Conservation (phyloP, 108 stramenopile species). For the Nitzschia sp. region DNA sequence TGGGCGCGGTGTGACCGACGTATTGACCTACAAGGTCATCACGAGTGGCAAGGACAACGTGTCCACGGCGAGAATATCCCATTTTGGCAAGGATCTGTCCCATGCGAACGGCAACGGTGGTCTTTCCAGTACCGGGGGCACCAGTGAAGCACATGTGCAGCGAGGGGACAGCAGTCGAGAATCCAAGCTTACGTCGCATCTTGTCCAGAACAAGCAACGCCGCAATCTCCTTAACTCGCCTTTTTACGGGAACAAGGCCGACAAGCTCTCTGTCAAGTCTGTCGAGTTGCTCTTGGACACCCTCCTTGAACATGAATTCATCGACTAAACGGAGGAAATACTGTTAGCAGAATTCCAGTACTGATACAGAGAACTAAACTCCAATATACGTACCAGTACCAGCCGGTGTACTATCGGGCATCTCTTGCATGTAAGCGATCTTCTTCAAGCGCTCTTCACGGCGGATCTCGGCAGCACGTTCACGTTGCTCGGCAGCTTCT, state of each 20-base stretch:
- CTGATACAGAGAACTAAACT: no score
- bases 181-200: constrained; percentile 97
- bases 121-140: constrained; percentile 98
- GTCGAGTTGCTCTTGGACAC: constrained; percentile 94
- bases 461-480: constrained; percentile 90
- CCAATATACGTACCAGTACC: constrained; percentile 89
- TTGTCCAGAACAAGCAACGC: constrained; percentile 96
- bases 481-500: constrained; percentile 78
- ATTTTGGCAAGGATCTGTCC: constrained; percentile 98
- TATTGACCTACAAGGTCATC: constrained; percentile 98
- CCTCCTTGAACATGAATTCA: constrained; percentile 99
- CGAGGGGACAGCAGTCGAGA: constrained; percentile 95
- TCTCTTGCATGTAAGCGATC: constrained; percentile 93
- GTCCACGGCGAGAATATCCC: constrained; percentile 96
- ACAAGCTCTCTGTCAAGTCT: constrained; percentile 95
- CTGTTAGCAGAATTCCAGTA: background rate
- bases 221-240: constrained; percentile 97
- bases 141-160: constrained; percentile 99
- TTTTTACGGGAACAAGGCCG: constrained; percentile 92
- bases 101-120: constrained; percentile 97
- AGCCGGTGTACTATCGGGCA: constrained; percentile 87
- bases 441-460: constrained; percentile 88
- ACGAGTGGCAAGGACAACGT: constrained; percentile 97
- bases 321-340: constrained; percentile 59
- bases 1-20: constrained; percentile 98